phyloP scores from a whole-genome alignment of 306 rosid genomes.

The Vigna unguiculata region DNA sequence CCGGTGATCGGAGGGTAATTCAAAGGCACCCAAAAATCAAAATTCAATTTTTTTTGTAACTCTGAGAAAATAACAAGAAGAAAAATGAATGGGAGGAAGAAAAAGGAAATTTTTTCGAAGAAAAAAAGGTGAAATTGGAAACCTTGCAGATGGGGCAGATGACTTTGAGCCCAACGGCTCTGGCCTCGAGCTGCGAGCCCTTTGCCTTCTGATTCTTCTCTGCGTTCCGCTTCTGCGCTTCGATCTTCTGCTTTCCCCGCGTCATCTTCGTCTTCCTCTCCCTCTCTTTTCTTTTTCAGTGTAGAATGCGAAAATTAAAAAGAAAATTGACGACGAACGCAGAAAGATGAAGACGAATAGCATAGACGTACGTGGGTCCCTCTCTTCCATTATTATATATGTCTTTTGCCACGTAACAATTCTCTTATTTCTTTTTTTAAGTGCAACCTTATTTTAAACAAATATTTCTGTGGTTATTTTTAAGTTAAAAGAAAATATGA shows the following conservation, averaged over 20 bases:
- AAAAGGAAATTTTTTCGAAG: not conserved
- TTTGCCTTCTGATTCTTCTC: slow-evolving; percentile 83
- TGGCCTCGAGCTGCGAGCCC: slow-evolving; percentile 91
- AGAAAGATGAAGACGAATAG: not conserved
- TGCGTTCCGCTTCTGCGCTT: slow-evolving; percentile 85
- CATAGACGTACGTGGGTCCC: slow-evolving; percentile 16
- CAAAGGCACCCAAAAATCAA: slow-evolving; percentile 3
- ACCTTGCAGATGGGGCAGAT: slow-evolving; percentile 95
- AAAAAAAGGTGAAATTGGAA: not conserved
- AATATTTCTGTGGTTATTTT: too few relatives aligned
- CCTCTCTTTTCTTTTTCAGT: too few relatives aligned
- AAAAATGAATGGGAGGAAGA: too few relatives aligned
- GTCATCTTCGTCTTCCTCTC: slow-evolving; percentile 58
- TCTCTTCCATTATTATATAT: too few relatives aligned
- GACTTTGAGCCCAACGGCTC: slow-evolving; percentile 86
- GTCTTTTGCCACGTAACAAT: not conserved
- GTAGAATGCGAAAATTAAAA: not conserved
- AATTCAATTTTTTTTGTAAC: not conserved
- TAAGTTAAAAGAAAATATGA: too few relatives aligned
- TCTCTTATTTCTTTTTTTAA: too few relatives aligned
- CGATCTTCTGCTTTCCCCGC: slow-evolving; percentile 97
- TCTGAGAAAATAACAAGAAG: not conserved
- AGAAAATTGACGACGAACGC: slow-evolving; percentile 4
- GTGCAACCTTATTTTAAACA: too few relatives aligned
- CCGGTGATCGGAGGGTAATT: not conserved